phyloP scores from a whole-genome alignment of 2,329 filamentous ascomycete genomes.

The Aspergillus aculeatus region DNA sequence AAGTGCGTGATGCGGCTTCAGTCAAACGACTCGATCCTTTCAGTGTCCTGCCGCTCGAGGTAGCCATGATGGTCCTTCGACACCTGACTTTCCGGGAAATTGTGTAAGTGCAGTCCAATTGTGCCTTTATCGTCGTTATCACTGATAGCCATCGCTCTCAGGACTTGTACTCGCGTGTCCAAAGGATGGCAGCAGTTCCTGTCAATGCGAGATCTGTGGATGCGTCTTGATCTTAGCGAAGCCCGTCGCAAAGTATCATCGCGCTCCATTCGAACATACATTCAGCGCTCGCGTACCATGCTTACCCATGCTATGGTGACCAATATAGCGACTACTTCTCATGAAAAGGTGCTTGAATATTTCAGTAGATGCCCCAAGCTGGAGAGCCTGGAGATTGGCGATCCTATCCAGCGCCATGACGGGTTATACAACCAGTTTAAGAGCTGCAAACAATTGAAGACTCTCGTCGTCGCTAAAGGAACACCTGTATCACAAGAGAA shows the following conservation, averaged over 20 bases:
- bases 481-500: slow-evolving; percentile 25
- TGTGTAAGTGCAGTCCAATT: slow-evolving; percentile 37
- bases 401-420: slow-evolving; percentile 16
- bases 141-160: slow-evolving; percentile 17
- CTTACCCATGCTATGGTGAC: slow-evolving; percentile 33
- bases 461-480: slow-evolving; percentile 25
- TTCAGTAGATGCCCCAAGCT: slow-evolving; percentile 37
- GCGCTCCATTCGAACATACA: slow-evolving; percentile 35
- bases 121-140: neutral
- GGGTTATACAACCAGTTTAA: slow-evolving; percentile 29
- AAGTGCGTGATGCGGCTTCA: slow-evolving; percentile 37
- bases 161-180: slow-evolving; percentile 54
- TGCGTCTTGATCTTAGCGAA: slow-evolving; percentile 52
- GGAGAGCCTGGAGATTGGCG: slow-evolving; percentile 31
- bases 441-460: slow-evolving; percentile 26
- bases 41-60: slow-evolving; percentile 53
- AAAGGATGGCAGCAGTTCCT: slow-evolving; percentile 57
- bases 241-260: slow-evolving; percentile 45
- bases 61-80: slow-evolving; percentile 53
- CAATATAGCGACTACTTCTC: slow-evolving; percentile 28
- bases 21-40: slow-evolving; percentile 49
- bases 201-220: slow-evolving; percentile 50
- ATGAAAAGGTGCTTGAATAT: slow-evolving; percentile 28
- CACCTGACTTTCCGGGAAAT: slow-evolving; percentile 54
- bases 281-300: slow-evolving; percentile 35